phyloP scores from a whole-genome alignment of 441 rosid species.

The Cnidoscolus chayamansa region DNA sequence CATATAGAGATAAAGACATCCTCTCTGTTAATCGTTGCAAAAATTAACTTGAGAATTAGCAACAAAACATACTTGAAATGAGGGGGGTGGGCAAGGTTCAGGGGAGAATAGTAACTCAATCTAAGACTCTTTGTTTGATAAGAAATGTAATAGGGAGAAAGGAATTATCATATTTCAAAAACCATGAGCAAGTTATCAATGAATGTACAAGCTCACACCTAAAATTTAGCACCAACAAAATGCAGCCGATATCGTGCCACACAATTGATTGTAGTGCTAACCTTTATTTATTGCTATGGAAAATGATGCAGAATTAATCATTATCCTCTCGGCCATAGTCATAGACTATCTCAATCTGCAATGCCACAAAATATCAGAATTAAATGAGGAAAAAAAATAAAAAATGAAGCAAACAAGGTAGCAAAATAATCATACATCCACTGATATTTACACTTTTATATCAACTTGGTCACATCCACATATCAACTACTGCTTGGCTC shows the following conservation, averaged over 20 bases:
- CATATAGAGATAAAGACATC: too few relatives aligned
- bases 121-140: background rate
- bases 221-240: background rate
- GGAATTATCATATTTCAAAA: background rate
- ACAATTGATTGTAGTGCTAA: slow-evolving; percentile 21
- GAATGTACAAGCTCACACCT: too few relatives aligned
- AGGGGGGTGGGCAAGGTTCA: too few relatives aligned
- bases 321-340: slow-evolving; percentile 81
- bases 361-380: slow-evolving; percentile 12
- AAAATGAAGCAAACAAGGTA: background rate
- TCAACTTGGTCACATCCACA: background rate
- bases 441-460: too few relatives aligned
- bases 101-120: background rate
- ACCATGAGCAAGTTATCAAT: background rate
- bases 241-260: background rate
- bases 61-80: too few relatives aligned
- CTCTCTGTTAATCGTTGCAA: too few relatives aligned
- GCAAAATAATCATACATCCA: background rate
- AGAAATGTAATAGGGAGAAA: background rate
- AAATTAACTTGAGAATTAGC: too few relatives aligned
- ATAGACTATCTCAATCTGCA: slow-evolving; percentile 89
- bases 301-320: slow-evolving; percentile 31
- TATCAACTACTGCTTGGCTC: background rate
- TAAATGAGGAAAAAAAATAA: background rate
- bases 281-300: slow-evolving; percentile 39